Evolutionary conservation across 352 stramenopile species (phyloP), one percentile per base, ranked within the genome.

Genomic region (Pythium brachiatum): DNA sequence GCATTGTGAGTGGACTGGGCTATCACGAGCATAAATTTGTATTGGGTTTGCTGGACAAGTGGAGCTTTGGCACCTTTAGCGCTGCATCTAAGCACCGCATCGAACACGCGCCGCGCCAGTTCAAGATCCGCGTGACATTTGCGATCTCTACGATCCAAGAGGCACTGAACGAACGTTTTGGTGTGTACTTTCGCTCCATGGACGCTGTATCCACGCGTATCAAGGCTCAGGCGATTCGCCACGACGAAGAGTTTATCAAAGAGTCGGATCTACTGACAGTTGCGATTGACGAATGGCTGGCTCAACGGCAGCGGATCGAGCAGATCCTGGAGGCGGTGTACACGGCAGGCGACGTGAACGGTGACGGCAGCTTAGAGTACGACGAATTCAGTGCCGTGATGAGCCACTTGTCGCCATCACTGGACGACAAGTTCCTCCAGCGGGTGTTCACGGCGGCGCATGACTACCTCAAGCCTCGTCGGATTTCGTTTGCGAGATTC

Each of bases 11-110:
- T 11, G 64, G 74, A 21, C 68, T 91, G 41, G 81, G 81, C 16
- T 93, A 82, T 23, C 78, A 88, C 62, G 79, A 89, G 16, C 83
- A 88, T 52, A 90, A 91, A 50, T 91, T 89, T 58, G 70, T 89
- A n/a, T 41, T 92, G 51, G 59, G 68, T 18, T 64, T 90, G 51
- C 63, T 88, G 21, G 81, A 81, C 67, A 78, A 79, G 36, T 90
- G 81, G 81, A 88, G 78, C 27, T 52, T 72, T 7, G 81, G 78
- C 8, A 78, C 81, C 7, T 90, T 90, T 44, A 78, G 73, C 16
- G 75, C 73, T 27, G 53, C 67, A 2, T 75, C 73, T 2, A 86
- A 81, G 57, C 70, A 89, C 61, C 79, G 79, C n/a, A 57, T 90
- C 20, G 74, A 80, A 57, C 61, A 77, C 23, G 66, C 73, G 27